Base-by-base conservation (phyloP, 768 basidiomycete species). In the Mycena venus region DNA sequence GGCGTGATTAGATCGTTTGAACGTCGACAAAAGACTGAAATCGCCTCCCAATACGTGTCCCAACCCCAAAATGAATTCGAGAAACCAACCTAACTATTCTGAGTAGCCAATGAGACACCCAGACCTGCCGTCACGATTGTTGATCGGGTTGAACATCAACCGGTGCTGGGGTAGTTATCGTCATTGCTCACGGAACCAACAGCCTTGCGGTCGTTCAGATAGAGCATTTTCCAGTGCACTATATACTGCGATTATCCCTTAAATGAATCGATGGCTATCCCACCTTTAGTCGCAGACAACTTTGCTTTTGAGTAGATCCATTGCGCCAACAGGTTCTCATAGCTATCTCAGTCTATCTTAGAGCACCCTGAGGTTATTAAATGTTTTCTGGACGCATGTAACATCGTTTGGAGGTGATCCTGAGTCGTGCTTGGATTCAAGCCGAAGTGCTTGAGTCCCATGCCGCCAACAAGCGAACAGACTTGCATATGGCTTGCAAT, bases 131-230 rank as follows among this genome's bases (percentile, higher is more conserved):
- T 51, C 49, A 51, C 23, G n/a, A 38, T 60, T 34, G 21, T 17
- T 60, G 31, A 17, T 36, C 32, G 34, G 10, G 2, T 60, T 38
- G 58, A 60, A 60, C 58, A 60, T 60, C n/a, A 60, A 60, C n/a
- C 34, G 58, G 58, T 38, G 58, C 58, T 38, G 36, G 21, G 58
- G 34, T 60, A 60, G 34, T 60, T 38, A 60, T 60, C 3, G 58
- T 60, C 58, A 60, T 60, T 60, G 31, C 58, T 60, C 36, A 60
- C 36, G n/a, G n/a, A 60, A 60, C 34, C 32, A 60, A 60, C 36
- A 38, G 58, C 58, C 58, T 38, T 60, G 58, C 34, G 27, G 58
- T 60, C 12, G 12, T 17, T 51, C 49, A 23, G 17, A 51, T 51
- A 17, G 49, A 23, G 49, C 49, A 51, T 51, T 51, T 49, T 51